Percentiles rank a stretch among this genome's conserved stretches.
Conservation (phyloP, 2,329 filamentous ascomycete genomes). For the Arthroderma uncinatum region DNA sequence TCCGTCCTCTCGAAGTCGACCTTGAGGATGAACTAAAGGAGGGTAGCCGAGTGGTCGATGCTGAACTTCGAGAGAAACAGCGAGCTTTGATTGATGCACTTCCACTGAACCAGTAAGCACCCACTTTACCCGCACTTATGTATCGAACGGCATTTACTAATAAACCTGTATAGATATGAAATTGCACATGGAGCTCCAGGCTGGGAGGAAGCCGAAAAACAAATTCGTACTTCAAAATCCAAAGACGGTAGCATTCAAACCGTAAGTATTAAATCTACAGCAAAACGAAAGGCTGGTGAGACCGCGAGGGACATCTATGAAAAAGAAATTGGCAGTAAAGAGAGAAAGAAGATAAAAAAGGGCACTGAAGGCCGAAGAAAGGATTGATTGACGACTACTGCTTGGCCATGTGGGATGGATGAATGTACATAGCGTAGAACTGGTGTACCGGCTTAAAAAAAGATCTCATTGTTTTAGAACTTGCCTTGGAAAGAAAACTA, state of each 20-base stretch:
- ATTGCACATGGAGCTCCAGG: constrained; percentile 38
- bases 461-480: too few species aligned
- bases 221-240: constrained; percentile 48
- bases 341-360: constrained; percentile 36
- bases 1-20: constrained; percentile 57
- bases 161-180: constrained; percentile 30
- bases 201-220: constrained; percentile 59
- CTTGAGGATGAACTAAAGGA: constrained; percentile 77
- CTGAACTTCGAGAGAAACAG: constrained; percentile 64
- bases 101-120: constrained; percentile 68
- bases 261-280: constrained; percentile 68
- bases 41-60: constrained; percentile 64
- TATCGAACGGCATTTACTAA: constrained; percentile 12
- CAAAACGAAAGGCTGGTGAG: constrained; percentile 61
- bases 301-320: constrained; percentile 41
- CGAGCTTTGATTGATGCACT: constrained; percentile 81
- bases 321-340: constrained; percentile 33
- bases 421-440: constrained; percentile 2
- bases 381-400: constrained; percentile 6
- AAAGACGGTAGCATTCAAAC: constrained; percentile 39
- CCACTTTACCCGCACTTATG: neutral
- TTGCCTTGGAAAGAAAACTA: neutral
- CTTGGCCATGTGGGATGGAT: neutral
- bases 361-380: constrained; percentile 33
- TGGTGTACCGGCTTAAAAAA: neutral